Percentiles rank a stretch among this genome's conserved stretches.
phyloP scores from a whole-genome alignment of 2,329 filamentous ascomycete genomes.

The Ustulina deusta region DNA sequence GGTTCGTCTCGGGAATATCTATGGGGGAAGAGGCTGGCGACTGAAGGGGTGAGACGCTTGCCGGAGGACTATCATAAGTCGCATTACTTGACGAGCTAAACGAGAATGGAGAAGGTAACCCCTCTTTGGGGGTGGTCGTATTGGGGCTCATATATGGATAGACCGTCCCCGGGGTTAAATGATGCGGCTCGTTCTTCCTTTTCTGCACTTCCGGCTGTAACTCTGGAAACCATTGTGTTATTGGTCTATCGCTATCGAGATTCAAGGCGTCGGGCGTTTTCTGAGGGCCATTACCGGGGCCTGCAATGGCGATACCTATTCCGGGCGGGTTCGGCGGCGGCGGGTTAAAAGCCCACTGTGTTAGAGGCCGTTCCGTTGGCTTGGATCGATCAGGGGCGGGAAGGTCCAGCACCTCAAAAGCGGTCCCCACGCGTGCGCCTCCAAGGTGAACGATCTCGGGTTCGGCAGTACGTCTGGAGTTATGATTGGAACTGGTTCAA shows the following conservation, averaged over 20 bases:
- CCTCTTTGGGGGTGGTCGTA: conserved; percentile 20
- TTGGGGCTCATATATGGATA: conserved; percentile 19
- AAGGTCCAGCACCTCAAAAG: conserved; percentile 33
- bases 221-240: conserved; percentile 40
- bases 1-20: conserved; percentile 12
- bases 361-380: conserved; percentile 28
- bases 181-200: conserved; percentile 21
- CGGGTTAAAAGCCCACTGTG: conserved; percentile 39
- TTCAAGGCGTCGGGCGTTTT: neutral
- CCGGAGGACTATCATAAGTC: conserved; percentile 5
- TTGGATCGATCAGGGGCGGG: conserved; percentile 35
- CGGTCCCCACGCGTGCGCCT: conserved; percentile 40
- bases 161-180: conserved; percentile 3
- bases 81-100: conserved; percentile 11
- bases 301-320: conserved; percentile 32
- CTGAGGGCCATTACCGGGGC: conserved; percentile 12
- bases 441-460: conserved; percentile 45
- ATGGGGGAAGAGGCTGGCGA: conserved; percentile 28
- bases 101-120: conserved; percentile 28
- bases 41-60: neutral
- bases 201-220: conserved; percentile 18
- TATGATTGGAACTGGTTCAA: conserved; percentile 31
- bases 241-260: conserved; percentile 29
- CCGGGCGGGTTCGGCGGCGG: conserved; percentile 37
- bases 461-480: conserved; percentile 32